Conservation (phyloP, 192 early-diverging fungal genomes). For the Pilaira anomala region DNA sequence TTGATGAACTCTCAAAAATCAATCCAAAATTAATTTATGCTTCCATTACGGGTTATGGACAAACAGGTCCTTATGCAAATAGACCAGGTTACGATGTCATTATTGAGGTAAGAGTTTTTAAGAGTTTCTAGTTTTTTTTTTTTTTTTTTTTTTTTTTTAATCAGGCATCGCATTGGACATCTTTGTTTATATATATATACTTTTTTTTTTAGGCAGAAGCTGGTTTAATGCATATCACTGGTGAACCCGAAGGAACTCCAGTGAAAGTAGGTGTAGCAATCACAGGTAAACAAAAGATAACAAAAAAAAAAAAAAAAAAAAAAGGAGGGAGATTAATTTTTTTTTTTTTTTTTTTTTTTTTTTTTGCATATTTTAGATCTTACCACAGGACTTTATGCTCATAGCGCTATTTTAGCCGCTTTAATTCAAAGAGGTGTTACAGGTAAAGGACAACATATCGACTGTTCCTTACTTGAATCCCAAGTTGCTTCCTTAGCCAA, state of each 20-base stretch:
- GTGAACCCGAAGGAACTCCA: slow-evolving; percentile 73
- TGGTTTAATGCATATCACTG: slow-evolving; percentile 96
- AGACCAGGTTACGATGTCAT: slow-evolving; percentile 89
- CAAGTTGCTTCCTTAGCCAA: slow-evolving; percentile 89
- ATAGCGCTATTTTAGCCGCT: slow-evolving; percentile 89
- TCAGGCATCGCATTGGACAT: no score
- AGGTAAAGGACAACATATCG: slow-evolving; percentile 78
- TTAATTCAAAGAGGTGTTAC: slow-evolving; percentile 64
- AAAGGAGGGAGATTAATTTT: no score
- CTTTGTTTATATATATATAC: neutral
- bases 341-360: neutral
- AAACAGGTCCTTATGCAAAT: slow-evolving; percentile 77
- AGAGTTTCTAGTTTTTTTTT: slow-evolving; percentile 35
- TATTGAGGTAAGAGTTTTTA: slow-evolving; percentile 48
- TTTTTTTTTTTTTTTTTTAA: slow-evolving; percentile 24
- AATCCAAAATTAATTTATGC: slow-evolving; percentile 87
- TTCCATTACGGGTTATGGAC: slow-evolving; percentile 86
- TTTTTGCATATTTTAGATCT: no score
- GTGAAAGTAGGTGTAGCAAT: slow-evolving; percentile 97
- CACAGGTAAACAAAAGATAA: slow-evolving; percentile 58
- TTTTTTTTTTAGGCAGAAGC: slow-evolving; percentile 71
- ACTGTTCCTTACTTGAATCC: slow-evolving; percentile 83
- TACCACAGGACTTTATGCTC: slow-evolving; percentile 71
- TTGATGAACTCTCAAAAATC: slow-evolving; percentile 56
- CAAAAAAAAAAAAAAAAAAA: neutral